These are phyloP conservation scores for Dioscorea cayenensis DNA, from an alignment of 116 monocot genomes.

Conservation along the genomic window DNA sequence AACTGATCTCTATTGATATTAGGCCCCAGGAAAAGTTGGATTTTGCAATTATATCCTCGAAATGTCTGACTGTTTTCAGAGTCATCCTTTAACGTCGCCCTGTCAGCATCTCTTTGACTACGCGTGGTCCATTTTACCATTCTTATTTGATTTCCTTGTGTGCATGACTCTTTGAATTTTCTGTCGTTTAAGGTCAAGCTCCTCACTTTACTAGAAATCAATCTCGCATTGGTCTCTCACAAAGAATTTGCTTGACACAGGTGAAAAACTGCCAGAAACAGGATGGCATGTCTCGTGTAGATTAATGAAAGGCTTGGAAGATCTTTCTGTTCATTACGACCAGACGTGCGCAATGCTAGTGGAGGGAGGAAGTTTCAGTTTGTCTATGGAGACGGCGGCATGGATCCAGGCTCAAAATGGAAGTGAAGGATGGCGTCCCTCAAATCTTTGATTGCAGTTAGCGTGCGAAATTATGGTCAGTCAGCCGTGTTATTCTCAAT, in stretches of 20 bases:
- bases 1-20: too few species aligned
- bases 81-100: too few species aligned
- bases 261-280: conserved; percentile 99
- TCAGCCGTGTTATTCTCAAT: background rate
- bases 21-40: too few species aligned
- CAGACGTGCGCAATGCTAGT: conserved; percentile 85
- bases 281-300: conserved; percentile 99
- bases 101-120: too few species aligned
- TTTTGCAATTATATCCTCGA: too few species aligned
- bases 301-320: conserved; percentile 95
- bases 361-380: conserved; percentile 80
- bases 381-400: conserved; percentile 93
- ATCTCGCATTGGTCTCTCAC: too few species aligned
- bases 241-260: conserved; percentile 23
- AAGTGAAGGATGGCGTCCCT: conserved; percentile 73
- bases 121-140: too few species aligned
- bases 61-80: too few species aligned
- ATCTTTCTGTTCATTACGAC: conserved; percentile 82
- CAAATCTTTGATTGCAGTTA: conserved; percentile 85
- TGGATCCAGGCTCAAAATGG: conserved; percentile 99
- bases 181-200: too few species aligned
- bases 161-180: too few species aligned
- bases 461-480: conserved; percentile 74
- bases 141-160: too few species aligned
- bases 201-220: too few species aligned